Evolutionary conservation across 495 filamentous ascomycete genomes (phyloP), one percentile per base, ranked within the genome.

Genomic region (Penicillium herquei): DNA sequence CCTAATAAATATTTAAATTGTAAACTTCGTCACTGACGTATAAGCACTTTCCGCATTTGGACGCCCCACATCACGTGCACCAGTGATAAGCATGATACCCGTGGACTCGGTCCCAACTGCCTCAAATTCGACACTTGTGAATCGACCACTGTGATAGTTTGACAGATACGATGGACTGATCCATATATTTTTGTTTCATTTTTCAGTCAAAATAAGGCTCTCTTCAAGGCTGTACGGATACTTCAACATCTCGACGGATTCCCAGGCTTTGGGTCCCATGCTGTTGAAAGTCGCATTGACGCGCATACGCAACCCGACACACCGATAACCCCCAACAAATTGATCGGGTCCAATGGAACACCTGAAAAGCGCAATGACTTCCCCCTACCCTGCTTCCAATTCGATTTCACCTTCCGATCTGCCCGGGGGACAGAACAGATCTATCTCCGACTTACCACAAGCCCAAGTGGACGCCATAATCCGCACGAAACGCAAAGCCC

Each of bases 401-500:
- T 70, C 72, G n/a, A 72, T 70, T 49, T 73, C 74, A 31, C 70
- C 70, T 32, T 61, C 69, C 59, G 70, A 71, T 48, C 56, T 67
- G 51, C 32, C 55, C 26, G 44, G 64, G 7, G 63, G 56, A 13
- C 42, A 62, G 1, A 68, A 67, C 26, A 48, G 65, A 21, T 61
- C 71, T 12, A 58, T 77, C 51, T 69, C 74, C 54, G 76, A 79
- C 51, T 64, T 78, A 16, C 72, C 75, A 26, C 76, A 76, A 56
- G 63, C 71, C 33, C 72, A 79, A 56, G 72, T 79, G 46, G 76
- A 79, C 52, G 76, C 76, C 37, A 79, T 79, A 31, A 79, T 79
- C 51, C 72, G 76, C 46, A 74, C 74, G 33, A 79, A 79, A 59
- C 70, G 74, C 48, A 78, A 78, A 54, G 74, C 73, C 21, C 74